Evolutionary conservation across 2,329 filamentous ascomycete species (phyloP), one percentile per base, ranked within the genome.

Genomic region (Raffaelea arxii): DNA sequence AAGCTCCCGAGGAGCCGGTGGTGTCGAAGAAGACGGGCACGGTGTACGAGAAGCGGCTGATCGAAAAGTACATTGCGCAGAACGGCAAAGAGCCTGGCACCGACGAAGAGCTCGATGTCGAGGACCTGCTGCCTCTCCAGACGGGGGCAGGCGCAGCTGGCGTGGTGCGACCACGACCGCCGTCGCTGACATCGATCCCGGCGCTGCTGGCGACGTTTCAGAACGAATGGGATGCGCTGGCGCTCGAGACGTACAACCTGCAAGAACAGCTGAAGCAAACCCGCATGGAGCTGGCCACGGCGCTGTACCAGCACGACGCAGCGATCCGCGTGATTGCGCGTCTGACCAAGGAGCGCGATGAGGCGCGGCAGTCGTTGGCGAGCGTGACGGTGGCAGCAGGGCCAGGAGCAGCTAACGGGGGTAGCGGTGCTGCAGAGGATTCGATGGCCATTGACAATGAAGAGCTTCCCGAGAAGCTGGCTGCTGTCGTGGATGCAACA

Each of bases 201-300:
- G 89, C 92, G 18, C 78, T 98, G 47, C 84, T 98, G 47, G 85
- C 87, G 43, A 85, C 90, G 35, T 97, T 98, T 65, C 92, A 98
- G 65, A 94, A 94, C 64, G 92, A 98, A 73, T 98, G 92, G 92
- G 92, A 98, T 63, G 84, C 90, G 9, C 70, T 96, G 39, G 87
- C 91, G 12, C 72, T 97, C 30, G 92, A 98, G 68, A 86, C 88
- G 43, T 96, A 89, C 64, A 92, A 87, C 55, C 70, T 97, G 50
- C 84, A 86, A 67, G 86, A 96, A 64, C 88, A 95, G 61, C 73
- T 98, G 51, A 77, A 84, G 44, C 86, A 94, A 62, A 94, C 90
- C 37, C 77, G 91, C 54, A 90, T 96, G 67, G 92, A 98, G 70
- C 78, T 98, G 47, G 88, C 88, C 47, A 92, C 88, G 2, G 87